phyloP scores from a whole-genome alignment of 176 grass and related monocot genomes.

The Zoysia pacifica region DNA sequence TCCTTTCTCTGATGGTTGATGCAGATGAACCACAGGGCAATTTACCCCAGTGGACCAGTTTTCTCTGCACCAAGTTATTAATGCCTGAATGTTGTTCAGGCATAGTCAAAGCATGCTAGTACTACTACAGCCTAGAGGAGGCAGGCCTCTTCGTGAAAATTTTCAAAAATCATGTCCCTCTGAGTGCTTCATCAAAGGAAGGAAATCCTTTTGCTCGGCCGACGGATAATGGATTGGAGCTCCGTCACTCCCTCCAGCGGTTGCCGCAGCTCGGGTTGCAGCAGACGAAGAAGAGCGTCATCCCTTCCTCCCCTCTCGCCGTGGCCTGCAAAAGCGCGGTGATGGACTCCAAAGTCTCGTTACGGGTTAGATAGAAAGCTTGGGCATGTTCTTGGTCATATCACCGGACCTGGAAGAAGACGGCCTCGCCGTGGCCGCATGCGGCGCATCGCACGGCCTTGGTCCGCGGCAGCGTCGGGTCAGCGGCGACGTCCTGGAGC shows the following conservation, averaged over 20 bases:
- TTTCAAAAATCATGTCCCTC: constrained; percentile 12
- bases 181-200: background rate
- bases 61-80: background rate
- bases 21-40: too few species aligned
- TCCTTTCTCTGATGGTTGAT: too few species aligned
- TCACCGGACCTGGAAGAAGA: constrained; percentile 75
- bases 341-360: background rate
- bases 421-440: constrained; percentile 77
- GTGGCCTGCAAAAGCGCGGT: constrained; percentile 51
- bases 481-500: constrained; percentile 79
- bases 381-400: background rate
- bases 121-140: background rate
- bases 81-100: constrained; percentile 19
- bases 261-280: constrained; percentile 83
- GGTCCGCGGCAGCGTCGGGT: constrained; percentile 80
- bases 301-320: constrained; percentile 72
- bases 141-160: constrained; percentile 4
- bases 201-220: background rate
- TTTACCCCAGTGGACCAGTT: too few species aligned
- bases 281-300: constrained; percentile 84
- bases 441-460: constrained; percentile 60
- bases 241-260: constrained; percentile 80
- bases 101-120: constrained; percentile 24
- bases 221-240: background rate
- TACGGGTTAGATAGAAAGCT: background rate